phyloP scores from a whole-genome alignment of 495 filamentous ascomycete species.

The Ascodesmis nigricans region DNA sequence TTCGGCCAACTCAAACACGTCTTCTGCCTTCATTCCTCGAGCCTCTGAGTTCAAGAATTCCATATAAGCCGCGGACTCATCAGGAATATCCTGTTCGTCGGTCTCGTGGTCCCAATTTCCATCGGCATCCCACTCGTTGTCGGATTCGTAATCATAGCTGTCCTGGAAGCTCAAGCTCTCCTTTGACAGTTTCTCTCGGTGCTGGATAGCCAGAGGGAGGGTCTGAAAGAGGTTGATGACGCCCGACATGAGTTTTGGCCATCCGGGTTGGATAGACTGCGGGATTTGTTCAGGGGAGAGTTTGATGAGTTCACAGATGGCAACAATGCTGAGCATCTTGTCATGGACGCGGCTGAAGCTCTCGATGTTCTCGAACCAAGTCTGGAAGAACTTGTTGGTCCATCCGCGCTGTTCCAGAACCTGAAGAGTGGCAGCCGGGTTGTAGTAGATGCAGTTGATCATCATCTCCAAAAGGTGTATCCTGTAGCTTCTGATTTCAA shows the following conservation, averaged over 20 bases:
- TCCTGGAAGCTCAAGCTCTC: constrained; percentile 59
- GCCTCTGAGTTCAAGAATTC: constrained; percentile 89
- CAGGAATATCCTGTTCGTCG: constrained; percentile 34
- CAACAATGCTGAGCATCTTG: constrained; percentile 91
- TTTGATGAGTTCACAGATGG: constrained; percentile 65
- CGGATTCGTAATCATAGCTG: constrained; percentile 44
- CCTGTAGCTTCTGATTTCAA: constrained; percentile 70
- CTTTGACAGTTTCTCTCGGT: constrained; percentile 78
- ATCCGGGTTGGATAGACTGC: constrained; percentile 72
- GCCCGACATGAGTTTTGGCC: constrained; percentile 85
- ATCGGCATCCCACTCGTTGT: constrained; percentile 51
- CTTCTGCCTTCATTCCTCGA: constrained; percentile 2
- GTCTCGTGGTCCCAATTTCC: constrained; percentile 50
- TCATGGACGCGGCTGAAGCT: constrained; percentile 86
- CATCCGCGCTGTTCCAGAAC: constrained; percentile 72
- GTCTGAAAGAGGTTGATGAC: constrained; percentile 82
- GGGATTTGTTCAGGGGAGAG: constrained; percentile 60
- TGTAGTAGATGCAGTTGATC: constrained; percentile 96
- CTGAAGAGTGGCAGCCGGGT: constrained; percentile 45
- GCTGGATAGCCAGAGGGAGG: constrained; percentile 63
- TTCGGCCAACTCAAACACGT: constrained; percentile 25
- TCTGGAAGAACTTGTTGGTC: constrained; percentile 99
- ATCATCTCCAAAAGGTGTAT: constrained; percentile 98
- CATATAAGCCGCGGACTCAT: constrained; percentile 83
- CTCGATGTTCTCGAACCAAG: constrained; percentile 94